Percentiles rank a stretch among this genome's conserved stretches.
Evolutionary conservation across 805 yeast genomes (phyloP).

Genomic region (Torulaspora quercuum): DNA sequence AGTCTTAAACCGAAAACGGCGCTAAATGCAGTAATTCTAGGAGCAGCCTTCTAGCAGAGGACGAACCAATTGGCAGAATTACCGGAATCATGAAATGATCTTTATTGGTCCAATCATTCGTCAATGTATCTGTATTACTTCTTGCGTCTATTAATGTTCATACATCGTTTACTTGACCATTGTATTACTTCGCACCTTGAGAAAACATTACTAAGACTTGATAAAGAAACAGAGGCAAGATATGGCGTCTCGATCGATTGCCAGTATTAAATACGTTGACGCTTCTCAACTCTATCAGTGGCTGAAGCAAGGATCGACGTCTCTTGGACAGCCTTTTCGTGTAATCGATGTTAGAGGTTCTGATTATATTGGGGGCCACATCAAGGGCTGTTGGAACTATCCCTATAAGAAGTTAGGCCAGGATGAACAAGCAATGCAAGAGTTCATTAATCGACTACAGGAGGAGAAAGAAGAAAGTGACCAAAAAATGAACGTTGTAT

Average conservation of each 20-base stretch:
- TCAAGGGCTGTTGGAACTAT: conserved; percentile 26
- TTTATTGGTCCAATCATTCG: too few relatives aligned
- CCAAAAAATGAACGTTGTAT: conserved; percentile 45
- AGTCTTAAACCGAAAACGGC: too few relatives aligned
- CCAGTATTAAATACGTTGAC: conserved; percentile 28
- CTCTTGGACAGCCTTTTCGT: conserved; percentile 24
- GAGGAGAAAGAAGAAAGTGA: conserved; percentile 16
- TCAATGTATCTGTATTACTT: too few relatives aligned
- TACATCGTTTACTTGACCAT: too few relatives aligned
- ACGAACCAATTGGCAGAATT: too few relatives aligned
- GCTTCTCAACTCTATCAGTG: conserved; percentile 27
- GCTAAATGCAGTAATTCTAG: too few relatives aligned
- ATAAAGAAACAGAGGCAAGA: too few relatives aligned
- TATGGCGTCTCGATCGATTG: conserved; percentile 19
- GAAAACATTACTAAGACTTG: too few relatives aligned
- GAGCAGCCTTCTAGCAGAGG: too few relatives aligned
- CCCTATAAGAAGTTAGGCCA: conserved; percentile 30
- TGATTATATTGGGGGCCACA: conserved; percentile 67
- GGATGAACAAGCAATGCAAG: conserved; percentile 67
- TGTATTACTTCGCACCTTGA: too few relatives aligned
- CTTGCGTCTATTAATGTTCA: too few relatives aligned
- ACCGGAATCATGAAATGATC: too few relatives aligned
- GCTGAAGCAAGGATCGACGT: conserved; percentile 26
- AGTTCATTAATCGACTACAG: conserved; percentile 40
- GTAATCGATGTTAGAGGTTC: conserved; percentile 84